Percentiles rank a stretch among this genome's conserved stretches.
Evolutionary conservation across 768 basidiomycete species (phyloP).

Genomic region (Mycena venus): DNA sequence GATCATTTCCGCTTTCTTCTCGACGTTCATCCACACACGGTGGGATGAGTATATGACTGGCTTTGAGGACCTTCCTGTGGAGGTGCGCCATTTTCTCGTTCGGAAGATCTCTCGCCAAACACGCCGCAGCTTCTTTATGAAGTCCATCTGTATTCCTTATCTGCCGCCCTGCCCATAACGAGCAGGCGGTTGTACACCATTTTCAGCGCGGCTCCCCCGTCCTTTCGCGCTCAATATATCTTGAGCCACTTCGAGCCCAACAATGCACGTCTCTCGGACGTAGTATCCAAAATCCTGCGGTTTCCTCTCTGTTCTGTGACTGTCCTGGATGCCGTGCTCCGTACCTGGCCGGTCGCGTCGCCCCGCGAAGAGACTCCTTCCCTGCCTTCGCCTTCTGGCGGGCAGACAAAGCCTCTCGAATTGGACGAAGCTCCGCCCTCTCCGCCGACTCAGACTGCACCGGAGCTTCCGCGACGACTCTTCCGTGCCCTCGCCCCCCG

Average conservation of each 20-base stretch:
- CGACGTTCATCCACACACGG: background rate
- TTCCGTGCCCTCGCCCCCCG: slow-evolving; percentile 66
- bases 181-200: slow-evolving; percentile 67
- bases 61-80: slow-evolving; percentile 55
- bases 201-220: slow-evolving; percentile 67
- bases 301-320: slow-evolving; percentile 72
- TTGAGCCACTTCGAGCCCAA: slow-evolving; percentile 43
- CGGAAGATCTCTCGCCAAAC: slow-evolving; percentile 19
- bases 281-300: slow-evolving; percentile 66
- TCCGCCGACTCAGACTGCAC: slow-evolving; percentile 21
- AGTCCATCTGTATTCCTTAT: slow-evolving; percentile 79
- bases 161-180: slow-evolving; percentile 70
- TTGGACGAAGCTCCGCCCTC: background rate
- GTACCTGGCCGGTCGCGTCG: slow-evolving; percentile 49
- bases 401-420: background rate
- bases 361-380: background rate
- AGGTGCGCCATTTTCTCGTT: slow-evolving; percentile 44
- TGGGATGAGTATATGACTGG: slow-evolving; percentile 25
- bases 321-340: slow-evolving; percentile 60
- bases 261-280: slow-evolving; percentile 39
- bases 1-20: background rate
- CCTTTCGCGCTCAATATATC: slow-evolving; percentile 79
- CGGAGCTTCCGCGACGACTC: slow-evolving; percentile 75
- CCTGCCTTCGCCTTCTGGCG: slow-evolving; percentile 19
- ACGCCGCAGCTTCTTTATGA: slow-evolving; percentile 78